phyloP scores from a whole-genome alignment of 1,284 basidiomycete species.

The Microbotryum saponariae region DNA sequence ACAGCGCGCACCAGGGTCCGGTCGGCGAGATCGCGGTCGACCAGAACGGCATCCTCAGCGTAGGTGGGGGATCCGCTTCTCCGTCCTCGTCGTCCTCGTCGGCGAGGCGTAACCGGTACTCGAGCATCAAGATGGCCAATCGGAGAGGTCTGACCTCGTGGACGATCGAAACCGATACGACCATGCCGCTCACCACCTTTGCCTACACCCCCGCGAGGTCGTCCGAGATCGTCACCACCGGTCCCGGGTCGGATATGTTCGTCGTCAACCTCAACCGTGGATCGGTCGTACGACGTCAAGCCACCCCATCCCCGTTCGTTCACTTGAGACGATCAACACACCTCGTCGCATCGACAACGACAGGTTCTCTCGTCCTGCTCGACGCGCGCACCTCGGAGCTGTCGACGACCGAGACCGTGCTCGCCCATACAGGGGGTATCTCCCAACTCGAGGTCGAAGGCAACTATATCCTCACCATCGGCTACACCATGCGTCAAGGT shows the following conservation, averaged over 20 bases:
- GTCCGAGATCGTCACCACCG: conserved; percentile 28
- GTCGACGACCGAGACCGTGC: conserved; percentile 45
- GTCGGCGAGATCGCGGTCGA: conserved; percentile 39
- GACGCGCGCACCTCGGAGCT: conserved; percentile 32
- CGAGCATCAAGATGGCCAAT: conserved; percentile 40
- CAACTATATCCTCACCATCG: conserved; percentile 74
- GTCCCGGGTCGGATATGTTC: conserved; percentile 25
- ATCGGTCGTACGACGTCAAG: conserved; percentile 26
- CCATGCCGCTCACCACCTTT: conserved; percentile 21
- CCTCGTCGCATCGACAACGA: conserved; percentile 30
- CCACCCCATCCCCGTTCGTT: conserved; percentile 9
- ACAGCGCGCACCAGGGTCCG: conserved; percentile 33
- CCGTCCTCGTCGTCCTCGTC: conserved; percentile 1
- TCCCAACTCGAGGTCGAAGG: conserved; percentile 72
- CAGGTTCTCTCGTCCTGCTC: conserved; percentile 29
- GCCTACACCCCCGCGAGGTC: conserved; percentile 28
- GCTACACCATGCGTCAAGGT: conserved; percentile 75
- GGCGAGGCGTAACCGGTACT: neutral
- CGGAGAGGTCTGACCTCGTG: conserved; percentile 42
- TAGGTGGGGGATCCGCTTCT: conserved; percentile 34
- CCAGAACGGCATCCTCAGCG: conserved; percentile 40
- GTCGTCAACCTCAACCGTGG: conserved; percentile 23
- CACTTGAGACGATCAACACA: conserved; percentile 28
- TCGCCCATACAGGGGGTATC: conserved; percentile 71
- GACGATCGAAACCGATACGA: conserved; percentile 32